These are phyloP conservation scores for Fremontodendron californicum DNA, from an alignment of 345 rosid species.

Conservation along the genomic window DNA sequence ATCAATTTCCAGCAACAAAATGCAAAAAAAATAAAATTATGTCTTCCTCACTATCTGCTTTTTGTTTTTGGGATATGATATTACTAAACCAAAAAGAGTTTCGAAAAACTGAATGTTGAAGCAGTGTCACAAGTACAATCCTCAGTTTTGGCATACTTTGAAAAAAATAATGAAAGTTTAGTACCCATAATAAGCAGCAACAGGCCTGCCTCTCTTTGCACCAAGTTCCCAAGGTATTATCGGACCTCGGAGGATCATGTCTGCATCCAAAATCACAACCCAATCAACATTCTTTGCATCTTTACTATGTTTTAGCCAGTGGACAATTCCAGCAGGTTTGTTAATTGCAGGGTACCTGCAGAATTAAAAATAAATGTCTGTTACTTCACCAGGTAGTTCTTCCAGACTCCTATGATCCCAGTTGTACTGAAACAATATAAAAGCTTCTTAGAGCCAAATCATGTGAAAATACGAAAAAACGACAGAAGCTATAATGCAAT, in stretches of 20 bases:
- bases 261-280: conserved; percentile 98
- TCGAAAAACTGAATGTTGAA: not conserved
- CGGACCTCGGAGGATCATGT: conserved; percentile 90
- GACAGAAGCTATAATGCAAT: not conserved
- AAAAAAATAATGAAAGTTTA: not conserved
- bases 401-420: not conserved
- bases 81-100: not conserved
- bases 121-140: conserved; percentile 8
- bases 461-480: not conserved
- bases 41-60: not conserved
- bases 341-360: conserved; percentile 94
- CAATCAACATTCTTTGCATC: conserved; percentile 88
- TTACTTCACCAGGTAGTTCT: not conserved
- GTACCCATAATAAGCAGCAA: conserved; percentile 93
- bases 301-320: conserved; percentile 92
- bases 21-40: not conserved
- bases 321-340: conserved; percentile 88
- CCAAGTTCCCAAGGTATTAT: conserved; percentile 95
- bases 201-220: conserved; percentile 77
- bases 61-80: not conserved
- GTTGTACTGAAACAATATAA: not conserved
- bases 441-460: conserved; percentile 1
- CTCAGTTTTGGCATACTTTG: not conserved
- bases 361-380: not conserved
- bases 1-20: not conserved